Evolutionary conservation across 164 flowering plant species (phyloP), one percentile per base, ranked within the genome.

Genomic region (Macadamia integrifolia): DNA sequence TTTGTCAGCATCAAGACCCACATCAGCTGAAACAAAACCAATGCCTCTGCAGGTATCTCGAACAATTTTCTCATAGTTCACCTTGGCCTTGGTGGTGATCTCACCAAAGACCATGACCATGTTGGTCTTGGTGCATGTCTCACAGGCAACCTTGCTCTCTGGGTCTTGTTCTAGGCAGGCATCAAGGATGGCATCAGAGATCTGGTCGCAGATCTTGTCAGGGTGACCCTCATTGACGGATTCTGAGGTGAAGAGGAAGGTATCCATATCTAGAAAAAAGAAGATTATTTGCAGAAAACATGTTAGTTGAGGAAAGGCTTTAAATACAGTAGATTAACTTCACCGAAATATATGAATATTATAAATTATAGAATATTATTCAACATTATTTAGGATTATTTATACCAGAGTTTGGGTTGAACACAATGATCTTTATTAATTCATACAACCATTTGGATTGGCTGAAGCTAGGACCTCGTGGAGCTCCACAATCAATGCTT

Each of bases 61-160:
- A 44, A 85, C 86, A 31, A 85, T 85, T 60, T 80, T 83, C 74
- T 85, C 86, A 50, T 83, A 83, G 73, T 85, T 58, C 1, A 85
- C 80, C 6, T 62, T 80, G 2, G 86, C 88, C 76, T 78, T 77
- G 64, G 87, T 84, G 14, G 87, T 84, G 76, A 84, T 82, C 74
- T 84, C 85, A n/a, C 87, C 87, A 58, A 82, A 80, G 53, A 81
- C 84, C 87, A 83, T 83, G 64, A 83, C 83, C 84, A 83, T 83
- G 75, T 83, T 81, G 29, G 87, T 81, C 71, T 84, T 84, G 32
- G 84, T 77, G 60, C 85, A 80, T n/a, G 85, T 82, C 76, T 84
- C 87, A 18, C 87, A 84, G 13, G 87, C 87, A 58, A 84, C 87
- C 62, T 82, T 84, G 82, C 87, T 84, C 32, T 84, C 85, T 15